Base-by-base conservation (phyloP, 768 basidiomycete species). In the Strobilomyces confusus region DNA sequence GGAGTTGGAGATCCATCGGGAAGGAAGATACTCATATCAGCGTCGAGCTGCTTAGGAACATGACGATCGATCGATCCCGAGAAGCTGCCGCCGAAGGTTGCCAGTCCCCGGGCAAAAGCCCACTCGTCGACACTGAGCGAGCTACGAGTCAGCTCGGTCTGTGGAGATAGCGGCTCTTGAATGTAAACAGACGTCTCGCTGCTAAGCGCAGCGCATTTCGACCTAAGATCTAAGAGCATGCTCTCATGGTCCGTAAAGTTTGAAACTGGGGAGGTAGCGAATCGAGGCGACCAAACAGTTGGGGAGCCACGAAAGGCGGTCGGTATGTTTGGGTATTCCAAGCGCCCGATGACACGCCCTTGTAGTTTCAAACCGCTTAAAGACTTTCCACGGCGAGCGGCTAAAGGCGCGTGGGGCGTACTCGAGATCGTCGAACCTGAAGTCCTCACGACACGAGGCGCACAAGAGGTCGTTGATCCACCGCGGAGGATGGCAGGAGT, bases 231-330 rank as follows among this genome's bases (percentile, higher is more conserved):
- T 36, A 57, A 56, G 15, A 75, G 66, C 74, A 77, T 77, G 23
- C 63, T 68, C 15, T 61, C 52, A 20, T 77, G 64, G 2, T 69
- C 66, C 52, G 70, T 67, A 47, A 64, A 60, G 20, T 52, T 51
- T 13, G 58, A 55, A 14, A n/a, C 29, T 29, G 44, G 36, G 9
- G 50, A 40, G 14, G 55, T 37, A 20, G 67, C 63, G 34, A 69
- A 67, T 29, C 53, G 55, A 2, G 75, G 72, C 6, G 65, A 68
- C 57, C 69, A 68, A 20, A 62, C 49, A 8, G 66, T 58, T 0
- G 72, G 64, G 4, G 74, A 73, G 14, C 75, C 72, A 14, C 69
- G 65, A 62, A 77, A 77, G 8, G 76, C 72, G 15, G 71, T 74
- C 7, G 75, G 76, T 14, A 77, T 73, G 48, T 70, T 70, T 20